Evolutionary conservation across 2,329 filamentous ascomycete species (phyloP).

Genomic region (Pseudocercospora eumusae): DNA sequence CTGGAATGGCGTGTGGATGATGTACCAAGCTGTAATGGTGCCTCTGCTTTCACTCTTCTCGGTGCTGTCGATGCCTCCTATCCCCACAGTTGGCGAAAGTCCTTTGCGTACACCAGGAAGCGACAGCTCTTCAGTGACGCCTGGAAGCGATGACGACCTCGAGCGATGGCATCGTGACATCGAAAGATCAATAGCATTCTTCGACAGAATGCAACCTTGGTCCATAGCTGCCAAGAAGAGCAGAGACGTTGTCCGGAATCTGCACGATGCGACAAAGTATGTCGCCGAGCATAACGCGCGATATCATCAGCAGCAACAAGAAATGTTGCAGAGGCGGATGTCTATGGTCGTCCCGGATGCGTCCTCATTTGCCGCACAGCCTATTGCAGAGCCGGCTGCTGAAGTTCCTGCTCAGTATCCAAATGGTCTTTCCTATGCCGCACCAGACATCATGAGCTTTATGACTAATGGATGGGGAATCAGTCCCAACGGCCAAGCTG

Average conservation of each 20-base stretch:
- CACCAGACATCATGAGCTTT: conserved; percentile 6
- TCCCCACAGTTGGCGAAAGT: conserved; percentile 43
- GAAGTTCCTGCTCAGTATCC: neutral
- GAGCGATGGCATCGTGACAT: conserved; percentile 47
- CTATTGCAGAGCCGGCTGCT: neutral
- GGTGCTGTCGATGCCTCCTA: conserved; percentile 25
- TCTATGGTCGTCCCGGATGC: conserved; percentile 11
- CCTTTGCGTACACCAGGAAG: conserved; percentile 51
- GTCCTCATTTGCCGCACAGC: neutral
- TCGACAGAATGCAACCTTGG: conserved; percentile 47
- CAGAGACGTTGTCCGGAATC: conserved; percentile 44
- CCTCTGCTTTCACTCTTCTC: conserved; percentile 71
- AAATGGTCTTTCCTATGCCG: neutral
- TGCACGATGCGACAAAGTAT: conserved; percentile 45
- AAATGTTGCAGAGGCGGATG: conserved; percentile 16
- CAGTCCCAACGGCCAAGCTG: conserved; percentile 19
- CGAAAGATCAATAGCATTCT: conserved; percentile 47
- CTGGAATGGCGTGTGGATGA: conserved; percentile 80
- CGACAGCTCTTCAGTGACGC: conserved; percentile 30
- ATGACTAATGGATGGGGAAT: conserved; percentile 12
- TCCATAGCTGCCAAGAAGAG: conserved; percentile 50
- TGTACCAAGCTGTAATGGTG: conserved; percentile 79
- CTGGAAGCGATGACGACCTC: conserved; percentile 36
- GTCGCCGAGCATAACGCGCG: conserved; percentile 33
- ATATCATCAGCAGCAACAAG: conserved; percentile 29